A percentile compares a stretch with the other conserved stretches of the same genome.
phyloP scores from a whole-genome alignment of 805 yeast species.

The Suhomyces prunicola region DNA sequence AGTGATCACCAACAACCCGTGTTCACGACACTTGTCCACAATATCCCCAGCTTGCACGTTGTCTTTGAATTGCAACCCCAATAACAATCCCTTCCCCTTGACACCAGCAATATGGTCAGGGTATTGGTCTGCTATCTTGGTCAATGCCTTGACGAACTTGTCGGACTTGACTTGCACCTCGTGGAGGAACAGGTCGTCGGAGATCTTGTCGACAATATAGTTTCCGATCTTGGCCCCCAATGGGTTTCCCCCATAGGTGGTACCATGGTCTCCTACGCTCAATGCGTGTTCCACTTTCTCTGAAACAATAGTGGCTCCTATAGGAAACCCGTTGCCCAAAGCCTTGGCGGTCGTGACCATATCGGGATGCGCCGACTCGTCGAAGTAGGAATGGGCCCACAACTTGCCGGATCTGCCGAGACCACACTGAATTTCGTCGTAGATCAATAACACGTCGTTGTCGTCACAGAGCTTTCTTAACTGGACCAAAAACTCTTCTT shows the following conservation, averaged over 20 bases:
- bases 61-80: slow-evolving; percentile 71
- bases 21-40: slow-evolving; percentile 67
- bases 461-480: slow-evolving; percentile 66
- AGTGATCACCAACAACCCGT: slow-evolving; percentile 80
- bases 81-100: slow-evolving; percentile 84
- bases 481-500: slow-evolving; percentile 58
- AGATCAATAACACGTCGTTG: slow-evolving; percentile 73
- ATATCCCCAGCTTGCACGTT: slow-evolving; percentile 58
- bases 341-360: slow-evolving; percentile 94
- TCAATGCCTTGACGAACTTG: slow-evolving; percentile 50
- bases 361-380: slow-evolving; percentile 85
- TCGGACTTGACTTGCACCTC: slow-evolving; percentile 61
- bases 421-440: slow-evolving; percentile 97
- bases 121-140: slow-evolving; percentile 48
- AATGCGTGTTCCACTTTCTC: slow-evolving; percentile 71
- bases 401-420: slow-evolving; percentile 87
- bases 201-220: slow-evolving; percentile 68
- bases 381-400: slow-evolving; percentile 86
- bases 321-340: slow-evolving; percentile 93
- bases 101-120: slow-evolving; percentile 63
- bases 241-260: slow-evolving; percentile 97
- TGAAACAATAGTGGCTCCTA: slow-evolving; percentile 88
- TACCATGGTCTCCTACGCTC: slow-evolving; percentile 94
- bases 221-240: slow-evolving; percentile 79
- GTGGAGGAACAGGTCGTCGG: slow-evolving; percentile 56